A percentile compares a stretch with the other conserved stretches of the same genome.
Conservation (phyloP, 768 basidiomycete species). For the Hypsizygus marmoreus region DNA sequence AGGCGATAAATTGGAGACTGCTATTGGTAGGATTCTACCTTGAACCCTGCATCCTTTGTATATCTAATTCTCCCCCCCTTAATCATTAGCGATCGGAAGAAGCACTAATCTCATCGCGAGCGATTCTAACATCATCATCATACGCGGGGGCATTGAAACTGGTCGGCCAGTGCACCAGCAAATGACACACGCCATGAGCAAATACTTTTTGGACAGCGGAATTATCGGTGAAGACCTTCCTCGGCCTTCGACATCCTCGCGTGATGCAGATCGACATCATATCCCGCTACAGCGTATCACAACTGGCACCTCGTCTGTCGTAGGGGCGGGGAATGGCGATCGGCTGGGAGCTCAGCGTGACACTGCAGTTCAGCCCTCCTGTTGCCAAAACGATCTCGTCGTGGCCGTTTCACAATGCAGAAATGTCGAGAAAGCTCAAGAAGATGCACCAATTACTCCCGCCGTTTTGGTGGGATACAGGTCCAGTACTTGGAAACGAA, state of each 20-base stretch:
- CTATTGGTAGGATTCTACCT: constrained; percentile 64
- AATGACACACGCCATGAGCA: constrained; percentile 74
- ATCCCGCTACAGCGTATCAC: constrained; percentile 61
- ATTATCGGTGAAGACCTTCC: constrained; percentile 44
- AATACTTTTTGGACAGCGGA: constrained; percentile 82
- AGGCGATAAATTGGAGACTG: constrained; percentile 98
- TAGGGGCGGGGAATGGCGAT: constrained; percentile 78
- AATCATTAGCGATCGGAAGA: constrained; percentile 81
- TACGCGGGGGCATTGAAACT: constrained; percentile 70
- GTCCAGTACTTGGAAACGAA: constrained; percentile 74
- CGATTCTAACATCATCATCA: constrained; percentile 92
- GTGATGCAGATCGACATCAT: constrained; percentile 14
- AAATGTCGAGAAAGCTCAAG: constrained; percentile 76
- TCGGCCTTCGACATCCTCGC: constrained; percentile 20
- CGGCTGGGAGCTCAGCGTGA: constrained; percentile 81
- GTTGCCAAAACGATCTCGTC: constrained; percentile 51
- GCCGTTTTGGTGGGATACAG: constrained; percentile 91
- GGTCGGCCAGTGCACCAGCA: constrained; percentile 76
- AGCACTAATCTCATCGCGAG: constrained; percentile 90
- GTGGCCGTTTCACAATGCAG: constrained; percentile 77
- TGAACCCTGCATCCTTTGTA: not conserved
- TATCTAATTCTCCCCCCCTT: not conserved
- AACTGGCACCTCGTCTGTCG: constrained; percentile 70
- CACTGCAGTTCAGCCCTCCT: constrained; percentile 75
- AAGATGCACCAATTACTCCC: constrained; percentile 83